These are phyloP conservation scores for Trichophyton rubrum DNA, from an alignment of 2,329 filamentous ascomycete species.

Conservation along the genomic window DNA sequence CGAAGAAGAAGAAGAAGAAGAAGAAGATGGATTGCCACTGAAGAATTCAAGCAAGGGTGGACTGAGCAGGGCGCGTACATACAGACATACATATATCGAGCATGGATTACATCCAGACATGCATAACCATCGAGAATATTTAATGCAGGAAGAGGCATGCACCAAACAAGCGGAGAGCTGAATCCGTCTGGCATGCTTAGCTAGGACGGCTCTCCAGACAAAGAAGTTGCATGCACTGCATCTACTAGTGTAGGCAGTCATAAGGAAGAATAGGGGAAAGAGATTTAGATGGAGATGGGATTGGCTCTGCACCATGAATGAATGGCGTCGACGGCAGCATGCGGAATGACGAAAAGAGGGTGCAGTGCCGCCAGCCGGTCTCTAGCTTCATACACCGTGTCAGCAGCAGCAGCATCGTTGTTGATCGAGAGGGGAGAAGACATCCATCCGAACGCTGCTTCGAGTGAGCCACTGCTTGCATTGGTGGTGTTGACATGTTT, in stretches of 20 bases:
- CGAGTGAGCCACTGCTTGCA: conserved; percentile 17
- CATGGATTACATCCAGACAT: too few relatives aligned
- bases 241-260: too few relatives aligned
- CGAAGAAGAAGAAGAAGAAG: background rate
- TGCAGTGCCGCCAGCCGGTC: conserved; percentile 62
- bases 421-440: conserved; percentile 32
- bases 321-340: conserved; percentile 52
- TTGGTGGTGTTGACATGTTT: conserved; percentile 7
- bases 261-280: too few relatives aligned
- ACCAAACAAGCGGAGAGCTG: too few relatives aligned
- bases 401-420: conserved; percentile 27
- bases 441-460: conserved; percentile 29
- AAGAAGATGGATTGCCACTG: background rate
- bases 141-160: too few relatives aligned
- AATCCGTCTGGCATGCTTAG: too few relatives aligned
- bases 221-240: too few relatives aligned
- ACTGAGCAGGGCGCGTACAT: background rate
- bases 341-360: conserved; percentile 75
- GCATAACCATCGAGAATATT: too few relatives aligned
- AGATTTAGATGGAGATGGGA: conserved; percentile 19
- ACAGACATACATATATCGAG: background rate
- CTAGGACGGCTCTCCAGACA: too few relatives aligned
- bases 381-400: conserved; percentile 50
- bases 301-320: conserved; percentile 52
- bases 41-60: background rate